A percentile compares a stretch with the other conserved stretches of the same genome.
These are phyloP conservation scores for Diplodia sapinea DNA, from an alignment of 2,329 filamentous ascomycete species.

Conservation along the genomic window DNA sequence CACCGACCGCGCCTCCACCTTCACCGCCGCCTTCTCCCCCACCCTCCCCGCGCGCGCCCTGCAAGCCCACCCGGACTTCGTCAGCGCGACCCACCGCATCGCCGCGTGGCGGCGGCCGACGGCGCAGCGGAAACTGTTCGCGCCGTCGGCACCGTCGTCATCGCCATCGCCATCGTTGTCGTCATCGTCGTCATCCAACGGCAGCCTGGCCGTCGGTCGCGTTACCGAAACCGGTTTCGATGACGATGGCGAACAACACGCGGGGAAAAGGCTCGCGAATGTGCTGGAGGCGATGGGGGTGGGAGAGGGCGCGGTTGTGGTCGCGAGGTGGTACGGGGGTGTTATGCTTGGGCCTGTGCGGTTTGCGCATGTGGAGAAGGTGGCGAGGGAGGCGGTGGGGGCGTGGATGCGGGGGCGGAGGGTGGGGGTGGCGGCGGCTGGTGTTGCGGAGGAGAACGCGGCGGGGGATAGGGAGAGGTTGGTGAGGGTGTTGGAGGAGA, in stretches of 20 bases:
- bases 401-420: constrained; percentile 44
- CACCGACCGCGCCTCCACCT: constrained; percentile 58
- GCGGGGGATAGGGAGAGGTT: constrained; percentile 48
- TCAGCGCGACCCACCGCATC: constrained; percentile 57
- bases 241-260: constrained; percentile 62
- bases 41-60: constrained; percentile 44
- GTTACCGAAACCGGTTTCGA: constrained; percentile 51
- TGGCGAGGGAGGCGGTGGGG: constrained; percentile 55
- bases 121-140: constrained; percentile 46
- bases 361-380: constrained; percentile 60
- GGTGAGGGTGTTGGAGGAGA: constrained; percentile 42
- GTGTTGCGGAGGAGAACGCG: constrained; percentile 27
- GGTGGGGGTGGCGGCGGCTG: constrained; percentile 38
- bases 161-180: no score
- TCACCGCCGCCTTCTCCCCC: constrained; percentile 58
- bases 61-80: constrained; percentile 53
- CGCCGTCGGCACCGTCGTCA: no score
- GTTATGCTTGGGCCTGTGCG: constrained; percentile 59
- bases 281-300: constrained; percentile 54
- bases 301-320: constrained; percentile 54
- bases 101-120: constrained; percentile 58
- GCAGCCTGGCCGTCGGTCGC: no score
- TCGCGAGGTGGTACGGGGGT: constrained; percentile 63
- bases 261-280: constrained; percentile 54
- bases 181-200: no score